phyloP scores from a whole-genome alignment of 108 stramenopile species.

The Schizochytrium sp. region DNA sequence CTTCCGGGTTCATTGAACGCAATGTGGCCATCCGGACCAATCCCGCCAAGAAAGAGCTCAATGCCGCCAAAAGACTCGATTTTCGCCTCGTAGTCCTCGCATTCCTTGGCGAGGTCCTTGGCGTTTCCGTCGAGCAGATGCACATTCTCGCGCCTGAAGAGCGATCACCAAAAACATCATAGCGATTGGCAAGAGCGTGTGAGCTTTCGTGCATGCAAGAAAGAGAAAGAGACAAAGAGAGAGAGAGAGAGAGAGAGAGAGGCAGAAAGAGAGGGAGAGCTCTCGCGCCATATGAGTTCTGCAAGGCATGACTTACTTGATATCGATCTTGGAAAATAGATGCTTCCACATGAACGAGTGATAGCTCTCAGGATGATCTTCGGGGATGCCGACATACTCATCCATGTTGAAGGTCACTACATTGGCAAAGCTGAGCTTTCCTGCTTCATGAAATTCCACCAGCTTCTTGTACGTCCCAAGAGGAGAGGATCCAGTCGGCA shows the following conservation, averaged over 20 bases:
- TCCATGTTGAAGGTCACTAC: slow-evolving; percentile 32
- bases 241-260: no score
- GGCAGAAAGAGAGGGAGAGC: background rate
- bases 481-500: slow-evolving; percentile 29
- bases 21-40: slow-evolving; percentile 50
- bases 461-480: slow-evolving; percentile 22
- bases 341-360: slow-evolving; percentile 30
- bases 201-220: no score
- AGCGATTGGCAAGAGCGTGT: no score
- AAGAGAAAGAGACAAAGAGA: no score
- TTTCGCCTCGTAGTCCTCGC: slow-evolving; percentile 16
- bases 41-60: slow-evolving; percentile 41
- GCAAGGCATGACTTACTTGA: background rate
- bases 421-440: background rate
- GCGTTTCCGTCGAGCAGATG: slow-evolving; percentile 26
- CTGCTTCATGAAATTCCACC: slow-evolving; percentile 4
- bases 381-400: slow-evolving; percentile 26
- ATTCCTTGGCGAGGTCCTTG: slow-evolving; percentile 16
- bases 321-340: slow-evolving; percentile 27
- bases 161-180: no score
- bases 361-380: slow-evolving; percentile 19
- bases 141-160: slow-evolving; percentile 8
- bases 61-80: slow-evolving; percentile 31
- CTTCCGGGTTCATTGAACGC: slow-evolving; percentile 43
- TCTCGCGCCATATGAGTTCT: background rate